A percentile compares a stretch with the other conserved stretches of the same genome.
Evolutionary conservation across 805 yeast genomes (phyloP).

Genomic region (Ogataea trehaloabstinens): DNA sequence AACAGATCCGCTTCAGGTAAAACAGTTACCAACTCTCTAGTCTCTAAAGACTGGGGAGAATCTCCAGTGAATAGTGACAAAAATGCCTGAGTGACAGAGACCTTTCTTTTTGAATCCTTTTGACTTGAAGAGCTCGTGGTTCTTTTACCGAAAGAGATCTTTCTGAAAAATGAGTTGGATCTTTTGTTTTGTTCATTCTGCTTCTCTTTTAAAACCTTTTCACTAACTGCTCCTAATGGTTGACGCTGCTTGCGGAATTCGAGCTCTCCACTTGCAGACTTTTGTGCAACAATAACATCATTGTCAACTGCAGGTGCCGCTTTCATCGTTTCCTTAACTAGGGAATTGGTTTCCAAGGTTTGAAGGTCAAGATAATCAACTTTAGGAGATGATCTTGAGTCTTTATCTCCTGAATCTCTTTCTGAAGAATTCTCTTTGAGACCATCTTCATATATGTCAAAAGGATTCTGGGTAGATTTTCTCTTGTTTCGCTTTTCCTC

Average conservation of each 20-base stretch:
- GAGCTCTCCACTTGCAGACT: conserved; percentile 12
- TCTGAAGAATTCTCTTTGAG: neutral
- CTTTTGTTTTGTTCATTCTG: conserved; percentile 18
- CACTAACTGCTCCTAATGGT: conserved; percentile 25
- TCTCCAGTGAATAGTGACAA: conserved; percentile 39
- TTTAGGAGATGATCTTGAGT: neutral
- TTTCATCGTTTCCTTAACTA: neutral
- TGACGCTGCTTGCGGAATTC: conserved; percentile 21
- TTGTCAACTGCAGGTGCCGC: conserved; percentile 1
- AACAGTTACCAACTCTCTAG: conserved; percentile 34
- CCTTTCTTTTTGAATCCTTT: conserved; percentile 18
- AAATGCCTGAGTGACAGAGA: conserved; percentile 31
- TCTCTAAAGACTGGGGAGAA: conserved; percentile 22
- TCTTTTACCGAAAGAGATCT: conserved; percentile 49
- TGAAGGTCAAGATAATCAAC: neutral
- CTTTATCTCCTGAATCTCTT: conserved; percentile 3
- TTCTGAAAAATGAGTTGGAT: conserved; percentile 40
- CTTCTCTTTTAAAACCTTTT: conserved; percentile 10
- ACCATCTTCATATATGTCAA: conserved; percentile 27
- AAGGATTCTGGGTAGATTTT: conserved; percentile 19
- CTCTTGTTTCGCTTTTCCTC: conserved; percentile 20
- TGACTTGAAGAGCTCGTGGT: conserved; percentile 13
- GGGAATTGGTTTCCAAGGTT: conserved; percentile 3
- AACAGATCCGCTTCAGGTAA: conserved; percentile 53
- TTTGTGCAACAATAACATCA: neutral